Conservation (phyloP, 495 filamentous ascomycete species). For the Lophium mytilinum region DNA sequence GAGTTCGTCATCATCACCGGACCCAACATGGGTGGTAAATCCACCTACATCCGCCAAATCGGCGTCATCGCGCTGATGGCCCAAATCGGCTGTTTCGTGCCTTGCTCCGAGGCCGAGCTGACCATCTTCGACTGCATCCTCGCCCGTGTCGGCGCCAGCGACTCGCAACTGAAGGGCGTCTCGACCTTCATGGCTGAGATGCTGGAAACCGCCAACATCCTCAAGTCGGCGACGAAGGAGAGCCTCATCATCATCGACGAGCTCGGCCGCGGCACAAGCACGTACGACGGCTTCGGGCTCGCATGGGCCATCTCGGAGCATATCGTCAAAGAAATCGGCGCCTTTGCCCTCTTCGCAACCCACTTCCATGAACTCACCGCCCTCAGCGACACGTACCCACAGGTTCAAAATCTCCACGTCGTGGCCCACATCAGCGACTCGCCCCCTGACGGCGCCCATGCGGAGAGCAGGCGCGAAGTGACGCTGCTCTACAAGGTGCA, state of each 20-base stretch:
- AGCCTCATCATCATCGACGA: slow-evolving; percentile 98
- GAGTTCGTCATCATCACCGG: slow-evolving; percentile 97
- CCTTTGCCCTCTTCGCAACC: slow-evolving; percentile 89
- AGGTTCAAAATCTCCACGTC: slow-evolving; percentile 90
- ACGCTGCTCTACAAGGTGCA: slow-evolving; percentile 95
- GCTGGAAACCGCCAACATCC: slow-evolving; percentile 96
- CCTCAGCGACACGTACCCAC: slow-evolving; percentile 70
- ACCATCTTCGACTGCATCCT: slow-evolving; percentile 98
- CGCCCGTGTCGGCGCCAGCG: slow-evolving; percentile 88
- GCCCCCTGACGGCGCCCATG: slow-evolving; percentile 14
- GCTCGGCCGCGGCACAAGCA: slow-evolving; percentile 94
- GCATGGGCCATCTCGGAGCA: slow-evolving; percentile 98
- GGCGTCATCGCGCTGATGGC: slow-evolving; percentile 97
- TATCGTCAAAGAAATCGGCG: slow-evolving; percentile 89
- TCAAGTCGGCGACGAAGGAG: slow-evolving; percentile 91
- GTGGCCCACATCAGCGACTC: slow-evolving; percentile 81
- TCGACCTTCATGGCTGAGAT: slow-evolving; percentile 99
- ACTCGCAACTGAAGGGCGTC: slow-evolving; percentile 95
- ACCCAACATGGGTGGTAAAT: slow-evolving; percentile 99
- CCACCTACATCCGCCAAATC: slow-evolving; percentile 96
- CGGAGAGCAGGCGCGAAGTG: slow-evolving; percentile 59
- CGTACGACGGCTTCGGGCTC: slow-evolving; percentile 96
- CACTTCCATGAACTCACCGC: slow-evolving; percentile 98
- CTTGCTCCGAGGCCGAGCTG: slow-evolving; percentile 79
- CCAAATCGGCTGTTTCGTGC: slow-evolving; percentile 94